A percentile compares a stretch with the other conserved stretches of the same genome.
These are phyloP conservation scores for Cordyceps pruinosa DNA, from an alignment of 2,329 filamentous ascomycete genomes.

Conservation along the genomic window DNA sequence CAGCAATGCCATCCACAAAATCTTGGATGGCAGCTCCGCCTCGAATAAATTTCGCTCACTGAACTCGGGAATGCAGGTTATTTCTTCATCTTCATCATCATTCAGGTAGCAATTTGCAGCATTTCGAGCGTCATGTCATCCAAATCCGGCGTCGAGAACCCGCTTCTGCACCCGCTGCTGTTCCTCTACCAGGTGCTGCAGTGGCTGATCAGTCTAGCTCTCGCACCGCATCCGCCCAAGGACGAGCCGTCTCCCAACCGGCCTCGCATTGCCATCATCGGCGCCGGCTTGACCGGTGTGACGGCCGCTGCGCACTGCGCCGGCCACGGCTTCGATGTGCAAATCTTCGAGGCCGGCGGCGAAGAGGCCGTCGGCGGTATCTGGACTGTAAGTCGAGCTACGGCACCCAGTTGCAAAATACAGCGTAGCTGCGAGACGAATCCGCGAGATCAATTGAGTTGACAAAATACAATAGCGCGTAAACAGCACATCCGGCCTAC, in stretches of 20 bases:
- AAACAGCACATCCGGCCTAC: slow-evolving; percentile 74
- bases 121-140: slow-evolving; percentile 25
- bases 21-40: background rate
- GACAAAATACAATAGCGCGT: slow-evolving; percentile 46
- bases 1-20: slow-evolving; percentile 1
- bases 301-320: slow-evolving; percentile 76
- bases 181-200: slow-evolving; percentile 61
- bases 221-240: slow-evolving; percentile 63
- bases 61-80: background rate
- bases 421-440: too few species aligned
- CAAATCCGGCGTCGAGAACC: slow-evolving; percentile 29
- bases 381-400: slow-evolving; percentile 64
- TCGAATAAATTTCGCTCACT: background rate
- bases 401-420: too few species aligned
- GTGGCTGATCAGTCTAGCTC: slow-evolving; percentile 54
- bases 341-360: slow-evolving; percentile 67
- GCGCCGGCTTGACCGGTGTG: slow-evolving; percentile 66
- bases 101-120: background rate
- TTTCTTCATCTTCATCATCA: background rate
- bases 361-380: slow-evolving; percentile 67
- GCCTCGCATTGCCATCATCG: slow-evolving; percentile 63
- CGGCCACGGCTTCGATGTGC: slow-evolving; percentile 77
- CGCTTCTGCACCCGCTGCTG: slow-evolving; percentile 46
- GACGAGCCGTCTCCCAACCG: slow-evolving; percentile 49
- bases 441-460: background rate